phyloP scores from a whole-genome alignment of 768 basidiomycete genomes.

The Termitomyces heimii region DNA sequence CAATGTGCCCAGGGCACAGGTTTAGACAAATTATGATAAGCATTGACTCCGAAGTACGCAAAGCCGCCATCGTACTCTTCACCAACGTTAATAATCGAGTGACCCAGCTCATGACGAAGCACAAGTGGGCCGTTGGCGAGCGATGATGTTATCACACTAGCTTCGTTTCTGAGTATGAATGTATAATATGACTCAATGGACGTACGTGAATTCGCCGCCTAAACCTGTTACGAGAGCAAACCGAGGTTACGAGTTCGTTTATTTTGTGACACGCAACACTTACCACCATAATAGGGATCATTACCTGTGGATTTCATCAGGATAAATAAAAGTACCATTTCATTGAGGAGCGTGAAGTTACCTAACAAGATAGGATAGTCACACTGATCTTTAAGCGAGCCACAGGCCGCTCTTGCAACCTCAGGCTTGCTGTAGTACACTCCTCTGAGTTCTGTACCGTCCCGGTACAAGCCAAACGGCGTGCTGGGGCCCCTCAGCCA shows the following conservation, averaged over 20 bases:
- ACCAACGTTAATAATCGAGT: constrained; percentile 73
- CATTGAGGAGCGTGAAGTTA: constrained; percentile 17
- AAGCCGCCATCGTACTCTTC: constrained; percentile 82
- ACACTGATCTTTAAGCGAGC: constrained; percentile 55
- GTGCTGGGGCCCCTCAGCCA: constrained; percentile 25
- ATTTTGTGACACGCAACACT: constrained; percentile 7
- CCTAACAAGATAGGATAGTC: constrained; percentile 75
- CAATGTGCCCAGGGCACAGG: constrained; percentile 67
- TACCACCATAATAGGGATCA: constrained; percentile 76
- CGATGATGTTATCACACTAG: constrained; percentile 71
- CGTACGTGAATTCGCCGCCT: constrained; percentile 76
- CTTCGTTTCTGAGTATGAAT: not conserved
- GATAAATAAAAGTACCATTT: not conserved
- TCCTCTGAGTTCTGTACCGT: constrained; percentile 71
- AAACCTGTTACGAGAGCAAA: constrained; percentile 38
- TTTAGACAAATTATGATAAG: constrained; percentile 35
- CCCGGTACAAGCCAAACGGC: constrained; percentile 68
- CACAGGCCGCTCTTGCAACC: constrained; percentile 64
- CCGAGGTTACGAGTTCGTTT: not conserved
- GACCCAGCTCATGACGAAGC: constrained; percentile 74
- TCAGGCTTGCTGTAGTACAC: constrained; percentile 67
- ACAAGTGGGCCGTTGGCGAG: constrained; percentile 68
- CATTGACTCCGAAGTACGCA: constrained; percentile 68
- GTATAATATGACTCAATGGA: not conserved
- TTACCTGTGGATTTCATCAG: constrained; percentile 42